Evolutionary conservation across 2,329 filamentous ascomycete genomes (phyloP).

Genomic region (Claviceps arundinis): DNA sequence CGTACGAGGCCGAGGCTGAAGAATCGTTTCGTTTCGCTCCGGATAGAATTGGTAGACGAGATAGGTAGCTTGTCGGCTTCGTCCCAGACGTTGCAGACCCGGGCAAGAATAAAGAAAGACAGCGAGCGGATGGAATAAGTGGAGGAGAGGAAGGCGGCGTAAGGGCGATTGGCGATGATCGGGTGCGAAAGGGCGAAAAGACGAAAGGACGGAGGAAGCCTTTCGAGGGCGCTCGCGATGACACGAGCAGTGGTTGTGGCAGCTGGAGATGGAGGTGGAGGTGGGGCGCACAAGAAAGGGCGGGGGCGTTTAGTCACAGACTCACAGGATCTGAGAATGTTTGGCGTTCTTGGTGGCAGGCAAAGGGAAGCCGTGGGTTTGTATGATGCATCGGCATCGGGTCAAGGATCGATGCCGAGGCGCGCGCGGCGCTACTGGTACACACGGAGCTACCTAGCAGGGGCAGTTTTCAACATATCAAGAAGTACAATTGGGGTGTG

Average conservation of each 20-base stretch:
- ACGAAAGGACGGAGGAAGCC: neutral
- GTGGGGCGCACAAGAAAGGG: neutral
- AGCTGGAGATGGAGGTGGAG: constrained; percentile 2
- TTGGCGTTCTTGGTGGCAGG: neutral
- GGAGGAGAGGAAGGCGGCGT: neutral
- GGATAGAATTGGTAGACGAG: neutral
- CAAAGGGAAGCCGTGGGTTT: neutral
- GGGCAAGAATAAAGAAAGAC: neutral
- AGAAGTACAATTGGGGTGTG: too few species aligned
- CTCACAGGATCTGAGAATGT: too few species aligned
- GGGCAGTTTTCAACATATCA: too few species aligned
- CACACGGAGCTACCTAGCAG: too few species aligned
- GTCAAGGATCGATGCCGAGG: too few species aligned
- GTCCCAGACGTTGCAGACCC: constrained; percentile 4
- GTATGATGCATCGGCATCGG: too few species aligned
- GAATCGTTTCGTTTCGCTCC: constrained; percentile 1
- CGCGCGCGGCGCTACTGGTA: too few species aligned
- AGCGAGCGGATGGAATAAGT: too few species aligned
- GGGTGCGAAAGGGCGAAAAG: neutral
- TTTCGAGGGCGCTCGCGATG: neutral
- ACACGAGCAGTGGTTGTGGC: constrained; percentile 1
- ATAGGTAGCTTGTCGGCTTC: neutral
- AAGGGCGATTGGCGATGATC: neutral
- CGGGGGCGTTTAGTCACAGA: too few species aligned
- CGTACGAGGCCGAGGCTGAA: neutral